phyloP scores from a whole-genome alignment of 768 basidiomycete genomes.

The Gymnopilus dilepis region DNA sequence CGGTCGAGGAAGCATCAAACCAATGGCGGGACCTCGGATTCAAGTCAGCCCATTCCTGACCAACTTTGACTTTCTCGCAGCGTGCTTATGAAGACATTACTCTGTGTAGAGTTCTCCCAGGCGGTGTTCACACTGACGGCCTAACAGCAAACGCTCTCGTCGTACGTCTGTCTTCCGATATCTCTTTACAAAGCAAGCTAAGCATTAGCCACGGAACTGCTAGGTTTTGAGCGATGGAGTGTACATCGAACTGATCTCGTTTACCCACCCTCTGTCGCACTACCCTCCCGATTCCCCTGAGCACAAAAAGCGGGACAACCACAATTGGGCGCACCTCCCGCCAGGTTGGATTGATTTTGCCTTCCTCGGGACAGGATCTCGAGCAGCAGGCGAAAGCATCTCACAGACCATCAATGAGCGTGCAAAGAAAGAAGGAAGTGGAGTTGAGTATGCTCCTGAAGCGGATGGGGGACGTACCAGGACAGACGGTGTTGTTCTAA shows the following conservation, averaged over 20 bases:
- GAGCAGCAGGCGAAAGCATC: slow-evolving; percentile 38
- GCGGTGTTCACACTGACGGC: slow-evolving; percentile 70
- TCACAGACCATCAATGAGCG: slow-evolving; percentile 62
- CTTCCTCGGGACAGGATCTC: slow-evolving; percentile 57
- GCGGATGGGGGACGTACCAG: slow-evolving; percentile 58
- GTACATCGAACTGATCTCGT: slow-evolving; percentile 75
- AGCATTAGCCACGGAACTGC: neutral
- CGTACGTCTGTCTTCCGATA: slow-evolving; percentile 38
- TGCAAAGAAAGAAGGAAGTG: slow-evolving; percentile 41
- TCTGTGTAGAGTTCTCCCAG: slow-evolving; percentile 59
- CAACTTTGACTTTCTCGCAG: neutral
- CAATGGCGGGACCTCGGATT: slow-evolving; percentile 69
- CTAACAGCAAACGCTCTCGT: slow-evolving; percentile 69
- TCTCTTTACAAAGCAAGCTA: neutral
- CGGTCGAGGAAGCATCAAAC: slow-evolving; percentile 51
- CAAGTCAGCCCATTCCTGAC: slow-evolving; percentile 45
- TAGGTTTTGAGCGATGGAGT: slow-evolving; percentile 60
- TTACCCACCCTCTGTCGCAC: slow-evolving; percentile 57
- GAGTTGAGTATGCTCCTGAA: slow-evolving; percentile 49
- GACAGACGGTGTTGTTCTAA: slow-evolving; percentile 56
- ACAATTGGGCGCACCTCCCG: slow-evolving; percentile 57
- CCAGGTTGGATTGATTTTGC: slow-evolving; percentile 76
- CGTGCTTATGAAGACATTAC: neutral
- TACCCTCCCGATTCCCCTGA: slow-evolving; percentile 58
- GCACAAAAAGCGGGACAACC: slow-evolving; percentile 45